Evolutionary conservation across 2,329 filamentous ascomycete species (phyloP), one percentile per base, ranked within the genome.

Genomic region (Talaromyces sp.): DNA sequence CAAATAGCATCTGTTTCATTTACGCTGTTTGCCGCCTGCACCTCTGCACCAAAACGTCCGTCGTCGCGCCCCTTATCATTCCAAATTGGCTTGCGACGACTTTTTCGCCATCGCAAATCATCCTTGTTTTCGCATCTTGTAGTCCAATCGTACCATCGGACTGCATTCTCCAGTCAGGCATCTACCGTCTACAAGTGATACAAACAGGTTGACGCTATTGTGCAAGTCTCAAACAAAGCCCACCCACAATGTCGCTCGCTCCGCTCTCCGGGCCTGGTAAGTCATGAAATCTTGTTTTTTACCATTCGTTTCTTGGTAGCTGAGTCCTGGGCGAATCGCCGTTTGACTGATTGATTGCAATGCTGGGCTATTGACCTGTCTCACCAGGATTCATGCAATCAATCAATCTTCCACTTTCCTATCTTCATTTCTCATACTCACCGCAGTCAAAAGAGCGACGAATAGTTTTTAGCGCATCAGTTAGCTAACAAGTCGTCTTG

Each of bases 241-340:
- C 60, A 37, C 60, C 66, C 64, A 64, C 35, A 60, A 72, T 72
- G 70, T 69, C 70, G 59, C 69, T 71, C 62, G 70, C 70, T 60
- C 68, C 70, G 16, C 63, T 70, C 52, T 69, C 68, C n/a, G 68
- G 66, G 68, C 70, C 70, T 70, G 71, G 71, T 72, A 63, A 63
- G 61, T 70, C 56, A 66, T 68, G 56, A 66, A 62, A 52, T 39
- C 50, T 59, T 31, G 45, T 31, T 31, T 56, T 68, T 54, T 59
- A 61, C 45, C 60, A 33, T 37, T 10, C 24, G 13, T 24, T 54
- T 47, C 31, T 62, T 67, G 64, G 45, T 63, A 24, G 57, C 45
- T 63, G 31, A 6, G 61, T 19, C 19, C 24, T 57, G 27, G 19
- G 41, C 50, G 41, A 63, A 47, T 57, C n/a, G 50, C 41, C 52